These are phyloP conservation scores for Cladosporium sp. DNA, from an alignment of 2,329 filamentous ascomycete genomes.

Conservation along the genomic window DNA sequence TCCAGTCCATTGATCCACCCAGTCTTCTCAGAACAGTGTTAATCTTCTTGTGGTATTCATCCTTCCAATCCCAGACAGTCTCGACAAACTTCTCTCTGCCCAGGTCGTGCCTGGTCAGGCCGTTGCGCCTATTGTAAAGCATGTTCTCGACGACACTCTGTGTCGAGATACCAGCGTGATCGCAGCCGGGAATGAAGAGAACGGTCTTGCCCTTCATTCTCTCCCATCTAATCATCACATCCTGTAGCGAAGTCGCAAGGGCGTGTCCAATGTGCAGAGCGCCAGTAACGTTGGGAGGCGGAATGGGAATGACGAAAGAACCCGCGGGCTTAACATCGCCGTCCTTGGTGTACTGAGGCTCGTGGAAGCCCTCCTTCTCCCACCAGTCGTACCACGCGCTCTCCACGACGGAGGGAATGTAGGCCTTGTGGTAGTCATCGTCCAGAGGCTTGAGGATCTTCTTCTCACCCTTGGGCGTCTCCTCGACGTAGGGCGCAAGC, in stretches of 20 bases:
- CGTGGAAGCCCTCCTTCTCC: slow-evolving; percentile 93
- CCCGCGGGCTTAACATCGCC: slow-evolving; percentile 77
- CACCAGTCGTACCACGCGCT: slow-evolving; percentile 94
- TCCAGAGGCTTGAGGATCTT: slow-evolving; percentile 74
- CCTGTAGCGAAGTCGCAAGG: slow-evolving; percentile 80
- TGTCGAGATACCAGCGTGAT: slow-evolving; percentile 95
- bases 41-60: slow-evolving; percentile 87
- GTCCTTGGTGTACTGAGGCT: slow-evolving; percentile 73
- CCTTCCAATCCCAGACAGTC: slow-evolving; percentile 91
- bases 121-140: slow-evolving; percentile 76
- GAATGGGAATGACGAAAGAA: slow-evolving; percentile 87
- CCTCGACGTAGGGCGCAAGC: slow-evolving; percentile 66
- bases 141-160: slow-evolving; percentile 97
- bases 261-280: slow-evolving; percentile 91
- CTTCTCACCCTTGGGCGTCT: slow-evolving; percentile 73
- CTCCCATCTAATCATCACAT: slow-evolving; percentile 83
- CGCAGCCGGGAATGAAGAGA: slow-evolving; percentile 84
- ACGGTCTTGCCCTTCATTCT: slow-evolving; percentile 88
- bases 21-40: slow-evolving; percentile 78
- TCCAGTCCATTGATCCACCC: slow-evolving; percentile 93
- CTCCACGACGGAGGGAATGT: slow-evolving; percentile 88
- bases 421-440: slow-evolving; percentile 79
- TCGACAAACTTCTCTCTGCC: slow-evolving; percentile 77
- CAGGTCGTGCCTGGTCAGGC: slow-evolving; percentile 87
- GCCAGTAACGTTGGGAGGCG: slow-evolving; percentile 94